A percentile compares a stretch with the other conserved stretches of the same genome.
Evolutionary conservation across 1,284 basidiomycete species (phyloP).

Genomic region (Tremellales sp.): DNA sequence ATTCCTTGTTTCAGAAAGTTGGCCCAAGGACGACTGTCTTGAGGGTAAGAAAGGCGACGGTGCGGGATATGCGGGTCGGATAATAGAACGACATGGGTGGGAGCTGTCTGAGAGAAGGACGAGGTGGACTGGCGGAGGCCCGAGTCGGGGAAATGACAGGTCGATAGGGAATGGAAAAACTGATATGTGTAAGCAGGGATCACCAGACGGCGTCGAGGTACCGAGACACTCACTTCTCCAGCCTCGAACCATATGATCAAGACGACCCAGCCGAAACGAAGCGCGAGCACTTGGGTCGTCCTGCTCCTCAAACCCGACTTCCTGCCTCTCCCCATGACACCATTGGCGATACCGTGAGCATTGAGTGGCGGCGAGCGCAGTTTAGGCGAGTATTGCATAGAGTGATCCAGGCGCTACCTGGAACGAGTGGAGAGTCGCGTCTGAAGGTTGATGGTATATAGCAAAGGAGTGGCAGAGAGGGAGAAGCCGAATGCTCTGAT

Average conservation of each 20-base stretch:
- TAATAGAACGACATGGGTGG: constrained; percentile 65
- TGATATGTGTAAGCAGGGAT: too few relatives aligned
- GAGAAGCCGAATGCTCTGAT: too few relatives aligned
- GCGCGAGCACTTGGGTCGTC: constrained; percentile 39
- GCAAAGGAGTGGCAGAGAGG: too few relatives aligned
- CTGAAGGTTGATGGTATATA: too few relatives aligned
- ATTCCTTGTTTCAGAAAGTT: constrained; percentile 55
- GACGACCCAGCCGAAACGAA: constrained; percentile 60
- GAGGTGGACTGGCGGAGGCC: constrained; percentile 22
- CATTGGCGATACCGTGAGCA: too few relatives aligned
- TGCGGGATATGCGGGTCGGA: constrained; percentile 74
- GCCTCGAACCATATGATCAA: constrained; percentile 68
- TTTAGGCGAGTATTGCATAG: too few relatives aligned
- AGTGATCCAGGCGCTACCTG: too few relatives aligned
- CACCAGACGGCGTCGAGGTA: background rate
- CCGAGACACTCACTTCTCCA: constrained; percentile 33
- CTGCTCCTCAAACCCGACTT: constrained; percentile 30
- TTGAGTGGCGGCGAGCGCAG: too few relatives aligned
- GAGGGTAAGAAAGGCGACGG: constrained; percentile 51
- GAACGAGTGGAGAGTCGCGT: too few relatives aligned
- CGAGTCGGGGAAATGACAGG: constrained; percentile 47
- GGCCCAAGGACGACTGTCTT: constrained; percentile 38
- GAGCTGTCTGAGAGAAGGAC: constrained; percentile 18
- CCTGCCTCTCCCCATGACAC: constrained; percentile 13
- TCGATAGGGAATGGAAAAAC: constrained; percentile 48